phyloP scores from a whole-genome alignment of 2,329 filamentous ascomycete species.

The Celoporthe dispersa region DNA sequence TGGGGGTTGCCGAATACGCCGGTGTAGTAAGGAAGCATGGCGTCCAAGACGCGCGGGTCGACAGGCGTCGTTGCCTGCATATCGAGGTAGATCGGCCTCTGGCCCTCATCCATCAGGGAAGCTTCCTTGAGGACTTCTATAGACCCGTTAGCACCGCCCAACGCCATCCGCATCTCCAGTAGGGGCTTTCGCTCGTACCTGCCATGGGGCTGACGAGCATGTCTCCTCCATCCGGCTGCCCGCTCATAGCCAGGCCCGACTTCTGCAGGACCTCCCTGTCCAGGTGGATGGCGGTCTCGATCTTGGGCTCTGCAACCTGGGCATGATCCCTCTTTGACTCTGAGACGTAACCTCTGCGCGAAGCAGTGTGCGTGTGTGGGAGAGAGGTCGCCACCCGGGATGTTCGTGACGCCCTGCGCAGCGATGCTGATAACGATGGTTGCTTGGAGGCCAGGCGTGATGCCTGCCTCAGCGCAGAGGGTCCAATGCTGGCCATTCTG shows the following conservation, averaged over 20 bases:
- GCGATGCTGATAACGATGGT: constrained; percentile 42
- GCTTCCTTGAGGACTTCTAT: constrained; percentile 85
- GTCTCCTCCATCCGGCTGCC: constrained; percentile 58
- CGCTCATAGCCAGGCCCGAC: constrained; percentile 60
- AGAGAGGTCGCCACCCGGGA: constrained; percentile 40
- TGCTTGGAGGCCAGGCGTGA: constrained; percentile 59
- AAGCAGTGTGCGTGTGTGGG: constrained; percentile 35
- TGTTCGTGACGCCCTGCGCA: constrained; percentile 40
- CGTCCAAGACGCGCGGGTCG: constrained; percentile 91
- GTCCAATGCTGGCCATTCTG: constrained; percentile 68
- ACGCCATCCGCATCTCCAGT: not conserved
- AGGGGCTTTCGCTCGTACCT: constrained; percentile 42
- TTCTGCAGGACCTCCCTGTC: constrained; percentile 83
- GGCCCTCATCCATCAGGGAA: constrained; percentile 89
- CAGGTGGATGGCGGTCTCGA: constrained; percentile 82
- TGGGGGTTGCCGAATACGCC: constrained; percentile 97
- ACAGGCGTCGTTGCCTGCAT: constrained; percentile 97
- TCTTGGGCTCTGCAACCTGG: constrained; percentile 80
- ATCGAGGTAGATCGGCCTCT: constrained; percentile 94
- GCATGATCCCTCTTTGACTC: constrained; percentile 80
- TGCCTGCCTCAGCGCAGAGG: constrained; percentile 75
- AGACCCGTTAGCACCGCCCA: constrained; percentile 18
- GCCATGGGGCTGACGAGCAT: constrained; percentile 82
- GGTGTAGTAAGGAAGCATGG: constrained; percentile 94
- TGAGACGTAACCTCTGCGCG: constrained; percentile 74